These are phyloP conservation scores for Phytophthora sp. DNA, from an alignment of 352 stramenopile species.

Conservation along the genomic window DNA sequence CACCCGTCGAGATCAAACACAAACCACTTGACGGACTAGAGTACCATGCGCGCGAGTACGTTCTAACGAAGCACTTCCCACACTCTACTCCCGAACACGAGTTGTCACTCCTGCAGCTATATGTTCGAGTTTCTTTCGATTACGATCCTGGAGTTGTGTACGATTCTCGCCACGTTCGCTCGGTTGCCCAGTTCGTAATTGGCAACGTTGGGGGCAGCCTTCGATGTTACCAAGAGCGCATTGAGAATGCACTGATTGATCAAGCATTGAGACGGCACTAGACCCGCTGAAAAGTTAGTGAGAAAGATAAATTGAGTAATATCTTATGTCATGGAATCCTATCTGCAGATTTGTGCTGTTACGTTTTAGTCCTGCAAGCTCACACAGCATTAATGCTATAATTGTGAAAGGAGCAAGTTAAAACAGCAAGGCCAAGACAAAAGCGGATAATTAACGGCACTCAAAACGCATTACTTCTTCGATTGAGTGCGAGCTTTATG, in stretches of 20 bases:
- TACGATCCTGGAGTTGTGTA: conserved; percentile 33
- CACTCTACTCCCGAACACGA: conserved; percentile 31
- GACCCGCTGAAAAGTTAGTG: not conserved
- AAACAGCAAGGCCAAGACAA: no score
- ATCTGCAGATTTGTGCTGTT: no score
- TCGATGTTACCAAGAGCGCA: conserved; percentile 43
- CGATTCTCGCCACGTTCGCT: conserved; percentile 34
- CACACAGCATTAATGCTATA: no score
- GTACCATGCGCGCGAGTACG: conserved; percentile 26
- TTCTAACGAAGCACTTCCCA: conserved; percentile 48
- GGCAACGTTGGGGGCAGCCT: conserved; percentile 42
- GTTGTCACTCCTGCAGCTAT: conserved; percentile 54
- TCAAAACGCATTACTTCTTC: not conserved
- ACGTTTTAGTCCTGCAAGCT: no score
- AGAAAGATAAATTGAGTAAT: not conserved
- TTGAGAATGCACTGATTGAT: conserved; percentile 48
- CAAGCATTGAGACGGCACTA: conserved; percentile 3
- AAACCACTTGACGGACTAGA: conserved; percentile 22
- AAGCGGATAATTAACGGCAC: not conserved
- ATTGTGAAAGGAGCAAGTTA: no score
- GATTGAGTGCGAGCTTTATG: not conserved
- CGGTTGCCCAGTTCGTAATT: conserved; percentile 51
- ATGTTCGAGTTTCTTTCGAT: conserved; percentile 51
- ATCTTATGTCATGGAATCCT: not conserved
- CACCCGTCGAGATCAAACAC: conserved; percentile 24